Evolutionary conservation across 352 stramenopile genomes (phyloP), one percentile per base, ranked within the genome.

Genomic region (Phytophthora pseudosyringae): DNA sequence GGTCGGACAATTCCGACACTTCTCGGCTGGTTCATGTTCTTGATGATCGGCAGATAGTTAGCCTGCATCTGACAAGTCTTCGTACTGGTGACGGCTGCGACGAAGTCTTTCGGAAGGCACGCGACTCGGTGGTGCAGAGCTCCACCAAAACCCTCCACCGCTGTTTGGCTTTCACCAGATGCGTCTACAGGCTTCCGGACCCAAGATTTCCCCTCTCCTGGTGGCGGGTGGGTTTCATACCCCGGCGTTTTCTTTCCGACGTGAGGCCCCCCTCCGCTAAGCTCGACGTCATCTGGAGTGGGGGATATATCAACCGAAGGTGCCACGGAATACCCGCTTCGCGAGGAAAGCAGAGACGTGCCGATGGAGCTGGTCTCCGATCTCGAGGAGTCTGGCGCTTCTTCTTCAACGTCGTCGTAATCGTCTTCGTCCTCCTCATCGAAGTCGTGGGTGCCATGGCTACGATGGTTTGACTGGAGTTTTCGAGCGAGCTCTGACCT

Each of bases 1-100:
- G 95, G 91, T 21, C 89, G 83, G 15, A 98, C 89, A n/a, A 95
- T 81, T 0, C 93, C 92, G 6, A 98, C 89, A 40, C 86, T 89
- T 9, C 75, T 79, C 5, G 88, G 88, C 55, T 96, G 75, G 26
- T 97, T 97, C 69, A 81, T 88, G 59, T 94, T 92, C 57, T 84
- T 90, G 59, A 89, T 74, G 38, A 86, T 45, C 0, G 85, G 85
- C 4, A 94, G 56, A 40, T 94, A 94, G 56, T 91, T 94, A 10
- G 85, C 81, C 38, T 91, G 78, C 78, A 91, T 90, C 50, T 80
- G 77, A 64, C 83, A 89, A 12, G 85, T 92, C 55, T 92, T 91
- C 8, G 83, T 92, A 39, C 63, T 89, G 44, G 50, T 88, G 10
- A 91, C 83, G 1, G 78, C 75, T 4, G 69, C 69, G 11, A 92